Base-by-base conservation (phyloP, 2,329 filamentous ascomycete genomes). In the Ophiocordyceps robertsii region DNA sequence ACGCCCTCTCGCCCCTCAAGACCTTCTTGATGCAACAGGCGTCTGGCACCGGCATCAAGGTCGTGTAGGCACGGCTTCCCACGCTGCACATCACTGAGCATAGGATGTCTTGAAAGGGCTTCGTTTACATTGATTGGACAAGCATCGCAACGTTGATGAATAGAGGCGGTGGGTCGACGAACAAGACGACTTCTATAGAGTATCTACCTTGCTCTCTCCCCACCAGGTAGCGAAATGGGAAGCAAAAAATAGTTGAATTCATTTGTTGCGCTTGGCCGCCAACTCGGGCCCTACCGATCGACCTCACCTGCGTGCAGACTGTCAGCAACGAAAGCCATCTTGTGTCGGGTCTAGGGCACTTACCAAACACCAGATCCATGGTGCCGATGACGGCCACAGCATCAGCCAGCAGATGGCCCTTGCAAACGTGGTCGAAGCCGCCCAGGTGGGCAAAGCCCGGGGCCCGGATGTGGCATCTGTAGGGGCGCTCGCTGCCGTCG, bases 401-500 rank as follows among this genome's bases (percentile, higher is more conserved):
- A 65, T 98, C 92, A 47, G 93, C 92, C 55, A 98, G 69, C 65
- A 98, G 67, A 68, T 98, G 93, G 29, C 92, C 92, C 67, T 85
- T 83, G 50, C 81, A 81, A 43, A 98, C 75, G 59, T 96, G 90
- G 63, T 98, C 92, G 63, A 98, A 95, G 51, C 87, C 90, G 57
- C 77, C 78, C 64, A 98, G 68, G 68, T 98, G 93, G 49, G 92
- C 92, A 58, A 98, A 98, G 48, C 92, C 92, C 45, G 92, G 92
- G 32, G 93, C 90, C 55, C 92, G 81, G 56, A 98, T 95, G 72
- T 95, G 93, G 68, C 92, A 95, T 58, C 93, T 77, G 71, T 98
- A 98, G 38, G 92, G 92, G 58, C 92, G 75, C 75, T 98, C 92
- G 61, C 81, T 92, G 49, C 92, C 92, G 60, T 98, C 92, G 60